Evolutionary conservation across 768 basidiomycete species (phyloP).

Genomic region (Hysterangium stoloniferum): DNA sequence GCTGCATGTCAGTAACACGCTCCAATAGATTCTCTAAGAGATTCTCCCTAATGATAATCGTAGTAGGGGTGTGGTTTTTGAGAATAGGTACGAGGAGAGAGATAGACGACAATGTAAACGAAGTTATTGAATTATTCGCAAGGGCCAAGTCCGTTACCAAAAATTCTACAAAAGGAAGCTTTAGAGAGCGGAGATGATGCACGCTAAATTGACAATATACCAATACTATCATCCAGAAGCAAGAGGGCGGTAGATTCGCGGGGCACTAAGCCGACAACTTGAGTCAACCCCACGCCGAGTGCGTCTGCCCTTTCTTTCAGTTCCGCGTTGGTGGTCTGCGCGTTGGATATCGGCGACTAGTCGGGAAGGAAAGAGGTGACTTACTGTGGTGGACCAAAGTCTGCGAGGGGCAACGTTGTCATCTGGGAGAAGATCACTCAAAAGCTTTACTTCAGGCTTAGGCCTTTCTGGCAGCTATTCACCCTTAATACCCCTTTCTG

Average conservation of each 20-base stretch:
- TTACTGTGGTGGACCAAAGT: slow-evolving; percentile 72
- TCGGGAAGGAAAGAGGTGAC: slow-evolving; percentile 11
- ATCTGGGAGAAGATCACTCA: slow-evolving; percentile 58
- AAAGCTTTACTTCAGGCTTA: slow-evolving; percentile 58
- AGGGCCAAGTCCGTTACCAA: slow-evolving; percentile 74
- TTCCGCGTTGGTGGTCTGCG: slow-evolving; percentile 64
- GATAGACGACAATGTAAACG: slow-evolving; percentile 54
- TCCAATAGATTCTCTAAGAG: slow-evolving; percentile 67
- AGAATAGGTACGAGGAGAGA: slow-evolving; percentile 57
- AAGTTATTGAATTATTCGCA: slow-evolving; percentile 58
- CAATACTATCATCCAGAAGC: slow-evolving; percentile 71
- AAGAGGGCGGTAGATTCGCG: slow-evolving; percentile 64
- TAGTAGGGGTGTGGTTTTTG: slow-evolving; percentile 59
- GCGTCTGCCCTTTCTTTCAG: slow-evolving; percentile 64
- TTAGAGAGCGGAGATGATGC: slow-evolving; percentile 10
- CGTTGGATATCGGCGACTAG: background rate
- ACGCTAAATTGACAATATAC: slow-evolving; percentile 31
- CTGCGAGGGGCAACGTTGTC: slow-evolving; percentile 63
- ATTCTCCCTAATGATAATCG: slow-evolving; percentile 61
- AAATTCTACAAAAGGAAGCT: slow-evolving; percentile 44
- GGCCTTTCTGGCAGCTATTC: slow-evolving; percentile 67
- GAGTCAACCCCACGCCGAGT: slow-evolving; percentile 66
- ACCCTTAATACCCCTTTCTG: background rate
- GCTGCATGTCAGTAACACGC: slow-evolving; percentile 50
- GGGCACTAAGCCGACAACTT: slow-evolving; percentile 45